phyloP scores from a whole-genome alignment of 768 basidiomycete species.

The Rossbeevera mucosa region DNA sequence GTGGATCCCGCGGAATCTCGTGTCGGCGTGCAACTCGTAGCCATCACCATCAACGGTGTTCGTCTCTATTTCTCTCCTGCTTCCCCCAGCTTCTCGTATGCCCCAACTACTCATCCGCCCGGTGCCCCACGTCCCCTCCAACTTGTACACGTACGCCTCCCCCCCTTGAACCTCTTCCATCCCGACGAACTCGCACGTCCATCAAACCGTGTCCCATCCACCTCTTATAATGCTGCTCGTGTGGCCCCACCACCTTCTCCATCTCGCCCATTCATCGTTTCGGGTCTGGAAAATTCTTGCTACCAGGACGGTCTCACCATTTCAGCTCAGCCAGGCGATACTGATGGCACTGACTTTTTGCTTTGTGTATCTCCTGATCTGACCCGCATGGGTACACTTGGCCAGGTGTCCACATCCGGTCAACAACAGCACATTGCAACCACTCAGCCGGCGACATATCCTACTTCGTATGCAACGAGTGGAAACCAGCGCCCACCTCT shows the following conservation, averaged over 20 bases:
- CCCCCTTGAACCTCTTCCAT: conserved; percentile 70
- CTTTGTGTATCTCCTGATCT: conserved; percentile 74
- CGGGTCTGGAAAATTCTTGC: conserved; percentile 56
- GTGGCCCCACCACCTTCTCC: conserved; percentile 39
- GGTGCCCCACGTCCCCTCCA: conserved; percentile 44
- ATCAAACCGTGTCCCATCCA: conserved; percentile 39
- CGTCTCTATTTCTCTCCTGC: conserved; percentile 78
- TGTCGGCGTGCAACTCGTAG: conserved; percentile 69
- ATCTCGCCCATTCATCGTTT: conserved; percentile 55
- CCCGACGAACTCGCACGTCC: conserved; percentile 63
- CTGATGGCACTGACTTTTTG: conserved; percentile 68
- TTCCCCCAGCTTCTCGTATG: conserved; percentile 45
- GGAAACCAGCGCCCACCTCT: conserved; percentile 55
- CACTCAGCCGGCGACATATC: conserved; percentile 38
- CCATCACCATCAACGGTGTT: conserved; percentile 75
- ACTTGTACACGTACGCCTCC: conserved; percentile 74
- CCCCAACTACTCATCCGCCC: conserved; percentile 27
- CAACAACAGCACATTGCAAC: conserved; percentile 35
- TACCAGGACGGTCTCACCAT: conserved; percentile 65
- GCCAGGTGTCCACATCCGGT: conserved; percentile 50
- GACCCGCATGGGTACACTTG: conserved; percentile 63
- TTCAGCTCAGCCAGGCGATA: conserved; percentile 70
- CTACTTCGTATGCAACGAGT: conserved; percentile 37
- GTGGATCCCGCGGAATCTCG: conserved; percentile 65
- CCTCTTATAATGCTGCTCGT: conserved; percentile 47